phyloP scores from a whole-genome alignment of 805 yeast genomes.

The Blastobotrys muscicola region DNA sequence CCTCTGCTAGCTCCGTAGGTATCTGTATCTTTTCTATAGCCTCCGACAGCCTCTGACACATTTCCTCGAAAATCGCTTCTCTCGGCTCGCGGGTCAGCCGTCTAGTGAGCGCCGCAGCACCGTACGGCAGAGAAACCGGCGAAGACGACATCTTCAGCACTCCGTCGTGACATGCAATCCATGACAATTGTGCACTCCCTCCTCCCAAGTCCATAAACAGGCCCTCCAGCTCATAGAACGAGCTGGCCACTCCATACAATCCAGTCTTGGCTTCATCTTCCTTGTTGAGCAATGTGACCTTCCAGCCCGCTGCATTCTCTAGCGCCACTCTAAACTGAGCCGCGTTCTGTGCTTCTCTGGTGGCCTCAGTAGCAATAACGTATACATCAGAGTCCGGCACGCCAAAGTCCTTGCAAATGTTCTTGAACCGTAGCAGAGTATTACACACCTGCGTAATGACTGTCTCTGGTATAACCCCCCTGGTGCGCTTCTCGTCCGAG shows the following conservation, averaged over 20 bases:
- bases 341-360: constrained; percentile 58
- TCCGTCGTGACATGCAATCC: constrained; percentile 54
- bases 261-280: constrained; percentile 61
- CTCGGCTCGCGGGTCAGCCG: constrained; percentile 44
- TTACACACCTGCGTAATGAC: constrained; percentile 50
- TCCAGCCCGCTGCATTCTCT: constrained; percentile 54
- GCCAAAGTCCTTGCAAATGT: constrained; percentile 66
- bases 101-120: constrained; percentile 59
- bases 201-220: constrained; percentile 68
- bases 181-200: constrained; percentile 57
- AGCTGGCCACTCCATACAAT: constrained; percentile 65
- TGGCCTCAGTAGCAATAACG: constrained; percentile 68
- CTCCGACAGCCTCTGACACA: constrained; percentile 39
- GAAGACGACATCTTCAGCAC: constrained; percentile 43
- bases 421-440: constrained; percentile 57
- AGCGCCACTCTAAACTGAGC: constrained; percentile 49
- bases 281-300: constrained; percentile 47
- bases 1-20: constrained; percentile 41
- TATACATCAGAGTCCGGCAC: constrained; percentile 47
- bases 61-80: constrained; percentile 42
- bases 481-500: constrained; percentile 6
- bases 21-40: constrained; percentile 44
- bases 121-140: constrained; percentile 62
- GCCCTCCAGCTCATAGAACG: constrained; percentile 58
- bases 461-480: constrained; percentile 26